Percentiles rank a stretch among this genome's conserved stretches.
These are phyloP conservation scores for Sporothrix pallida DNA, from an alignment of 2,329 filamentous ascomycete genomes.

Conservation along the genomic window DNA sequence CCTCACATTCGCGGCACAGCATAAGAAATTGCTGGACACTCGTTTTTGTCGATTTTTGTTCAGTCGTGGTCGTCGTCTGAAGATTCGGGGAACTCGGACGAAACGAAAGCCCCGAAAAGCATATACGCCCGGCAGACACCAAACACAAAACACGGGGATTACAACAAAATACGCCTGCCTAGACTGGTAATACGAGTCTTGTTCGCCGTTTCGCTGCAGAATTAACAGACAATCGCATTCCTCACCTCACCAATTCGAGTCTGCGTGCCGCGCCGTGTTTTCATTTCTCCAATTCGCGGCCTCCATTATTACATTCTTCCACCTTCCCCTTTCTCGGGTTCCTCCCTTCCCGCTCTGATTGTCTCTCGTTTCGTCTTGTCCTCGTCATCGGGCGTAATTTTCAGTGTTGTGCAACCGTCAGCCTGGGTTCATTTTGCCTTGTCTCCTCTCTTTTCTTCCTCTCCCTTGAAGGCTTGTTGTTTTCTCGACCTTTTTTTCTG, in stretches of 20 bases:
- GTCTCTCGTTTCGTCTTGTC: background rate
- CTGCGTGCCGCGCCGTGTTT: constrained; percentile 6
- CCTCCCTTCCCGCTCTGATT: background rate
- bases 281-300: background rate
- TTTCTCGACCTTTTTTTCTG: background rate
- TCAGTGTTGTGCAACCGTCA: background rate
- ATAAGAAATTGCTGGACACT: too few species aligned
- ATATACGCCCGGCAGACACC: background rate
- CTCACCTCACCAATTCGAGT: background rate
- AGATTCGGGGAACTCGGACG: background rate
- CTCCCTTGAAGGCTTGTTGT: background rate
- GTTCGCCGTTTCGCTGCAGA: constrained; percentile 22
- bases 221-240: background rate
- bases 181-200: constrained; percentile 6
- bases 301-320: background rate
- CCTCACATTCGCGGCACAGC: too few species aligned
- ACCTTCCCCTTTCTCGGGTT: too few species aligned
- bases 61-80: too few species aligned
- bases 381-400: constrained; percentile 9
- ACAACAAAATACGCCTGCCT: background rate
- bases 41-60: too few species aligned
- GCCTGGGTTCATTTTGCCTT: background rate
- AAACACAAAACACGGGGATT: too few species aligned
- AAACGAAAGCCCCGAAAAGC: constrained; percentile 5
- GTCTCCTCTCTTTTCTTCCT: too few species aligned